A percentile compares a stretch with the other conserved stretches of the same genome.
Evolutionary conservation across 1,139 yeast species (phyloP).

Genomic region (Scheffersomyces segobiensis): DNA sequence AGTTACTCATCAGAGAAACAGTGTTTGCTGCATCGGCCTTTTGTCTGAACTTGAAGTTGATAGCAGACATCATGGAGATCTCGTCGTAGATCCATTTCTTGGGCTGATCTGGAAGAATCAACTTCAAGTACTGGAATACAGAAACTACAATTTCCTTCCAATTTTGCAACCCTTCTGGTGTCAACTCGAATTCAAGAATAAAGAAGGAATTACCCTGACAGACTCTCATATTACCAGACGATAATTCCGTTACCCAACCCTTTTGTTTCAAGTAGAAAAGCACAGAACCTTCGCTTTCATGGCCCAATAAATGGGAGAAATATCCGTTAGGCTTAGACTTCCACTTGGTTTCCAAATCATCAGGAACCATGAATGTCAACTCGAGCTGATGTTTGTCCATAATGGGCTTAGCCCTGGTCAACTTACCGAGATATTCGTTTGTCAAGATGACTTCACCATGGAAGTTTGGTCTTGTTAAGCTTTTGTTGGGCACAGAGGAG

Average conservation of each 20-base stretch:
- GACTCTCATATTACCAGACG: conserved; percentile 71
- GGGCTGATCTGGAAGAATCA: conserved; percentile 55
- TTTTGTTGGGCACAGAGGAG: conserved; percentile 57
- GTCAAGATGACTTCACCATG: conserved; percentile 33
- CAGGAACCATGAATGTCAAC: conserved; percentile 73
- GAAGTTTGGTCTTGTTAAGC: conserved; percentile 53
- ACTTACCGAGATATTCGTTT: conserved; percentile 47
- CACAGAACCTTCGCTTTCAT: conserved; percentile 86
- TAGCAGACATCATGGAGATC: conserved; percentile 43
- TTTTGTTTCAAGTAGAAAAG: conserved; percentile 64
- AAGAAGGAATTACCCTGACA: conserved; percentile 72
- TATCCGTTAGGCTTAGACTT: conserved; percentile 68
- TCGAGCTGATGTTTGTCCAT: conserved; percentile 73
- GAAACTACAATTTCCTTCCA: conserved; percentile 61
- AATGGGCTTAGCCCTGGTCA: conserved; percentile 75
- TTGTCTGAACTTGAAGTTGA: conserved; percentile 66
- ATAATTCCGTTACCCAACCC: conserved; percentile 79
- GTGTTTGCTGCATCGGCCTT: conserved; percentile 64
- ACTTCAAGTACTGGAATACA: conserved; percentile 70
- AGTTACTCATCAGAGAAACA: conserved; percentile 50
- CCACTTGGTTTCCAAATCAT: conserved; percentile 63
- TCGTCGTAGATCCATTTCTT: conserved; percentile 59
- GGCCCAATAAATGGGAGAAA: conserved; percentile 82
- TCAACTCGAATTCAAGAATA: conserved; percentile 69
- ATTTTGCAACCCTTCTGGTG: conserved; percentile 66